Evolutionary conservation across 2,329 filamentous ascomycete species (phyloP).

Genomic region (Colletotrichum camelliae): DNA sequence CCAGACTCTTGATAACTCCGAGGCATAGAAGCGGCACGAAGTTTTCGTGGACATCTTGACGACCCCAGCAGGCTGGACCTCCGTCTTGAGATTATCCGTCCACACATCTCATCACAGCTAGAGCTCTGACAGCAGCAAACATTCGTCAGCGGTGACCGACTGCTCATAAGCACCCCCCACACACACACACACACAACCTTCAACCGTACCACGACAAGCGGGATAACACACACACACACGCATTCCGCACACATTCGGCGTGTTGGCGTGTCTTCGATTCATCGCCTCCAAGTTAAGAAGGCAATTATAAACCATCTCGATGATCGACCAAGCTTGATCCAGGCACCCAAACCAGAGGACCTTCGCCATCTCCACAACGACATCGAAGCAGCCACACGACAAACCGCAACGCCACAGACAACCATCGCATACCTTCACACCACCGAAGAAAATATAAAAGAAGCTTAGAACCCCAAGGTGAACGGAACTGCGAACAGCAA

Average conservation of each 20-base stretch:
- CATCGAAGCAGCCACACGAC: background rate
- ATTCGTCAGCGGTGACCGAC: background rate
- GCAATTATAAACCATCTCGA: background rate
- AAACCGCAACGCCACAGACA: background rate
- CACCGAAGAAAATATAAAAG: background rate
- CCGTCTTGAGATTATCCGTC: background rate
- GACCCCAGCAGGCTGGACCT: rapidly evolving
- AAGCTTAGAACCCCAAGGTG: background rate
- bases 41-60: rapidly evolving
- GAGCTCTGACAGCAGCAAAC: background rate
- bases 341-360: background rate
- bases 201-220: background rate
- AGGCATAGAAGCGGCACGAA: background rate
- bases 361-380: background rate
- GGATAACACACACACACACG: too few relatives aligned
- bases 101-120: background rate
- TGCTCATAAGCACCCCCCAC: rapidly evolving
- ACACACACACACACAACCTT: background rate
- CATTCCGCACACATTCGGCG: too few relatives aligned
- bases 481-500: background rate
- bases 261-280: background rate
- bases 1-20: too few relatives aligned
- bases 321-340: background rate
- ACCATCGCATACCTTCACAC: background rate
- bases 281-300: background rate